Conservation (phyloP, 768 basidiomycete genomes). For the Tricholoma flavovirens region DNA sequence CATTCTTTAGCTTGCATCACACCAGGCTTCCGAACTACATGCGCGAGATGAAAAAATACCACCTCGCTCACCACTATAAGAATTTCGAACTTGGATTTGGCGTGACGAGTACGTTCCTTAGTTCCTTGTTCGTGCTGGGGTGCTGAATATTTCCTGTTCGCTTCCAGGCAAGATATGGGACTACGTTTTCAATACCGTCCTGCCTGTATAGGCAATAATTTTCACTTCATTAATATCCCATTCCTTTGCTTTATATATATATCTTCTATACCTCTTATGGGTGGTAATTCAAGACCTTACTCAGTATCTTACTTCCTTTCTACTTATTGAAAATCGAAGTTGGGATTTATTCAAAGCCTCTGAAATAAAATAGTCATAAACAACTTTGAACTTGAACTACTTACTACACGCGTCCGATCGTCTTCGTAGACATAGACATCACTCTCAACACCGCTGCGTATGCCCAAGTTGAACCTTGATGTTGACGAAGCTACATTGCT, state of each 20-base stretch:
- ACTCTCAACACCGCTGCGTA: conserved; percentile 13
- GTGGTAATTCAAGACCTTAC: not conserved
- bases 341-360: too few species aligned
- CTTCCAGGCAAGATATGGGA: conserved; percentile 87
- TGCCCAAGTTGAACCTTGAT: conserved; percentile 62
- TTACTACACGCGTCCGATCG: too few species aligned
- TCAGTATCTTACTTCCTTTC: too few species aligned
- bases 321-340: too few species aligned
- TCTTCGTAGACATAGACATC: too few species aligned
- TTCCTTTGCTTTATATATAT: not conserved
- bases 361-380: too few species aligned
- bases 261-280: not conserved
- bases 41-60: conserved; percentile 93
- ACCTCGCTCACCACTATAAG: conserved; percentile 97
- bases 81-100: conserved; percentile 98
- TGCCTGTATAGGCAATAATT: conserved; percentile 40
- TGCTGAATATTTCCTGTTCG: not conserved
- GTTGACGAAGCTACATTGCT: conserved; percentile 80
- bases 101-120: conserved; percentile 67
- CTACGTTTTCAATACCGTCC: conserved; percentile 78
- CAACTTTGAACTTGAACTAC: too few species aligned
- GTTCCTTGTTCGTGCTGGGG: not conserved
- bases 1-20: conserved; percentile 63
- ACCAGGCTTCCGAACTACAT: conserved; percentile 81
- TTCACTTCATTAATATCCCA: not conserved